A percentile compares a stretch with the other conserved stretches of the same genome.
Conservation (phyloP, 345 rosid species). For the Isatis tinctoria region DNA sequence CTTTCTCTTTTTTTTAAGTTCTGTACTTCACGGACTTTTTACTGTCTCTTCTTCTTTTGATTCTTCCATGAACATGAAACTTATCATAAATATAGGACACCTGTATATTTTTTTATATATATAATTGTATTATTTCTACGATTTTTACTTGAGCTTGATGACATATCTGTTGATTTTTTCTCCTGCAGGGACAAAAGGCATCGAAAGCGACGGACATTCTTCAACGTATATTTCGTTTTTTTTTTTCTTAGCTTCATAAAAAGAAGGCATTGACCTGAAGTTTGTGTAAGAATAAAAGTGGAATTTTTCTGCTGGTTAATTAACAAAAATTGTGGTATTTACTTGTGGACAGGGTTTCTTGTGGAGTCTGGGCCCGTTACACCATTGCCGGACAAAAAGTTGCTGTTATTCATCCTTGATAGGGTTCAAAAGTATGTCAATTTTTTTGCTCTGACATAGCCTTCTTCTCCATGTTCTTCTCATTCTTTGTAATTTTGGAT, state of each 20-base stretch:
- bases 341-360: constrained; percentile 64
- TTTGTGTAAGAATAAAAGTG: constrained; percentile 7
- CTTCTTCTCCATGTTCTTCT: neutral
- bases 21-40: constrained; percentile 34
- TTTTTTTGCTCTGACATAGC: constrained; percentile 20
- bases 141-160: constrained; percentile 2
- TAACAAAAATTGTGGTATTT: constrained; percentile 27
- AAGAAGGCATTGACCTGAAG: constrained; percentile 22
- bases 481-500: constrained; percentile 1
- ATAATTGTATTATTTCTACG: neutral
- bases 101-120: neutral
- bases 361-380: constrained; percentile 80
- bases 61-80: constrained; percentile 23
- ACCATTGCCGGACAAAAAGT: constrained; percentile 94
- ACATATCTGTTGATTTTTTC: constrained; percentile 24
- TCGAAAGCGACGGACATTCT: constrained; percentile 72
- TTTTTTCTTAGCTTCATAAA: constrained; percentile 18
- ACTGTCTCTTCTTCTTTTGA: constrained; percentile 35
- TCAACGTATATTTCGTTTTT: constrained; percentile 47
- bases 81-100: neutral
- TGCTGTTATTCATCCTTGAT: constrained; percentile 90
- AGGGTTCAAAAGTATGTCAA: constrained; percentile 86
- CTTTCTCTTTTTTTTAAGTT: neutral
- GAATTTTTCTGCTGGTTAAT: constrained; percentile 5
- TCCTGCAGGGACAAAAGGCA: constrained; percentile 70